phyloP scores from a whole-genome alignment of 1,284 basidiomycete species.

The Heterobasidion irregulare region DNA sequence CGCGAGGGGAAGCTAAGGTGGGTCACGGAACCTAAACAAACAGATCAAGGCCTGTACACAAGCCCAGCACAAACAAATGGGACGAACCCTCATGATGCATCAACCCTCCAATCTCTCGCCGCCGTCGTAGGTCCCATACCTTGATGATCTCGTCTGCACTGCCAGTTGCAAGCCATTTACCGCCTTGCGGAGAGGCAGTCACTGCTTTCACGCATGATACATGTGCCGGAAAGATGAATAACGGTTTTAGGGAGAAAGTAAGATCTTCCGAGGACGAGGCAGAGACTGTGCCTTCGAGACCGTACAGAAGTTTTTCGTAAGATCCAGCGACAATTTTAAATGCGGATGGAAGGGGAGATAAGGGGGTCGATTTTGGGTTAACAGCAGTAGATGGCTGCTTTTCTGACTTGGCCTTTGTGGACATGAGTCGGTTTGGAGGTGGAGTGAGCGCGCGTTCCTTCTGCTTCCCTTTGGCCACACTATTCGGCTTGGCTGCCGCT shows the following conservation, averaged over 20 bases:
- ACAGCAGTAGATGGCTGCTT: neutral
- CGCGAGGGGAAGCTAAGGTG: slow-evolving; percentile 82
- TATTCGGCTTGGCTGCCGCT: neutral
- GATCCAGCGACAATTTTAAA: slow-evolving; percentile 89
- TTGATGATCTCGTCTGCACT: slow-evolving; percentile 94
- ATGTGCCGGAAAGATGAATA: slow-evolving; percentile 96
- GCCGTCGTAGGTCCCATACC: slow-evolving; percentile 90
- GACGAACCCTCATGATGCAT: slow-evolving; percentile 85
- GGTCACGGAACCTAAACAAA: slow-evolving; percentile 75
- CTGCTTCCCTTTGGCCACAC: slow-evolving; percentile 15
- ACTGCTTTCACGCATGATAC: slow-evolving; percentile 88
- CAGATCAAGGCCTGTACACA: neutral
- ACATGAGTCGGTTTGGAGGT: slow-evolving; percentile 2
- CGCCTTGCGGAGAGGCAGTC: slow-evolving; percentile 76
- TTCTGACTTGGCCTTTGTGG: slow-evolving; percentile 3
- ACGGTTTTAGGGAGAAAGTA: slow-evolving; percentile 59
- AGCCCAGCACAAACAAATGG: neutral
- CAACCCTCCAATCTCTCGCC: slow-evolving; percentile 89
- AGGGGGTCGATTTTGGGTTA: neutral
- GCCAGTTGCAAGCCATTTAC: slow-evolving; percentile 94
- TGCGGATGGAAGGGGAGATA: slow-evolving; percentile 33
- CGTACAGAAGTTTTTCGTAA: slow-evolving; percentile 95
- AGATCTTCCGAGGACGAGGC: slow-evolving; percentile 17
- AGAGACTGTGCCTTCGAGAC: slow-evolving; percentile 65
- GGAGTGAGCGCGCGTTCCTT: slow-evolving; percentile 11